Conservation (phyloP, 805 yeast genomes). For the Pichia scutulata region DNA sequence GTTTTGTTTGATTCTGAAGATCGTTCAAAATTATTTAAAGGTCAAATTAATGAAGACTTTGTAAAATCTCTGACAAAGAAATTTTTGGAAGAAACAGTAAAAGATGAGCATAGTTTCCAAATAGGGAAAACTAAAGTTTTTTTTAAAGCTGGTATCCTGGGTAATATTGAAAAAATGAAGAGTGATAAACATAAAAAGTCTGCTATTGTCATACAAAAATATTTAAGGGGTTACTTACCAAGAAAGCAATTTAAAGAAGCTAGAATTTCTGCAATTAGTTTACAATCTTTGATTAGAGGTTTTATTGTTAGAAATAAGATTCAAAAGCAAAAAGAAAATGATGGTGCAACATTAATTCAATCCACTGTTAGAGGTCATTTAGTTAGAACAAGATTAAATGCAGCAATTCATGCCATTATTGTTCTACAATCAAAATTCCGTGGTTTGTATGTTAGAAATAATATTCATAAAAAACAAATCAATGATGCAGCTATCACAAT, state of each 20-base stretch:
- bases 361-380: constrained; percentile 50
- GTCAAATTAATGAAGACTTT: constrained; percentile 46
- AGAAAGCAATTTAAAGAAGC: constrained; percentile 54
- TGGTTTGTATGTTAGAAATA: constrained; percentile 48
- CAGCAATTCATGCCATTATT: constrained; percentile 32
- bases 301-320: constrained; percentile 46
- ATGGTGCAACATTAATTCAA: constrained; percentile 68
- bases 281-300: constrained; percentile 65
- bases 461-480: constrained; percentile 41
- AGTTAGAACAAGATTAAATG: constrained; percentile 34
- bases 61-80: constrained; percentile 57
- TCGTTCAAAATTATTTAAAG: constrained; percentile 56
- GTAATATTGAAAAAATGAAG: constrained; percentile 79
- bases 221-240: constrained; percentile 56
- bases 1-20: constrained; percentile 65
- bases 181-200: constrained; percentile 68
- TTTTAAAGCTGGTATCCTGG: constrained; percentile 95
- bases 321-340: constrained; percentile 45
- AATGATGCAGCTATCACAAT: constrained; percentile 59
- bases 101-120: constrained; percentile 67
- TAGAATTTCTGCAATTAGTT: constrained; percentile 42
- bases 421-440: constrained; percentile 41
- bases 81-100: constrained; percentile 57
- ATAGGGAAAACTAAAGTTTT: constrained; percentile 90
- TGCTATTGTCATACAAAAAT: constrained; percentile 81